Evolutionary conservation across 768 basidiomycete genomes (phyloP).

Genomic region (Lentinula boryana): DNA sequence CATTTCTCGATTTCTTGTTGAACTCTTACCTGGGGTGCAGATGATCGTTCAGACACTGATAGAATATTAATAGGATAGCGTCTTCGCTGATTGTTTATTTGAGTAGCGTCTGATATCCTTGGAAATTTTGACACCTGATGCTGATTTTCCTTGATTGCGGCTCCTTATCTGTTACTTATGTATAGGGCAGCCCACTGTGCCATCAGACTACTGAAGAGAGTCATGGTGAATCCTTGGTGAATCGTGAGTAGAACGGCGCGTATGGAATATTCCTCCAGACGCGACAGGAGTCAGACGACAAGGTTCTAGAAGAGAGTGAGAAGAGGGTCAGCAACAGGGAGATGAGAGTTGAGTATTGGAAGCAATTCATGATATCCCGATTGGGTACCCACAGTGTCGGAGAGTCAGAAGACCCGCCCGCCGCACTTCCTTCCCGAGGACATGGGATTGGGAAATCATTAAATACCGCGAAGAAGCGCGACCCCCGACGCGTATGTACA

Average conservation of each 20-base stretch:
- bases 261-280: neutral
- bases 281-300: neutral
- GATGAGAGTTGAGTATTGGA: too few relatives aligned
- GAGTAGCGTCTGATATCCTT: too few relatives aligned
- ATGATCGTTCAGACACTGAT: neutral
- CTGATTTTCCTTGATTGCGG: neutral
- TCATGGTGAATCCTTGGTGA: neutral
- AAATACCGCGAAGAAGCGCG: neutral
- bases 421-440: neutral
- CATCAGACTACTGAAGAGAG: too few relatives aligned
- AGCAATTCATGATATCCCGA: neutral
- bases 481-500: neutral
- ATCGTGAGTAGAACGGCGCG: neutral
- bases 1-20: too few relatives aligned
- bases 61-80: too few relatives aligned
- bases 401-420: neutral
- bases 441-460: neutral
- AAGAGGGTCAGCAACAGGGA: neutral
- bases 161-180: neutral
- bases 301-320: neutral
- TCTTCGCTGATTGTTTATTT: too few relatives aligned
- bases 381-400: neutral
- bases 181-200: too few relatives aligned
- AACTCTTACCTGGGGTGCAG: neutral
- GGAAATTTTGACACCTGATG: neutral